Base-by-base conservation (phyloP, 352 stramenopile genomes). In the Pythium coloratum region DNA sequence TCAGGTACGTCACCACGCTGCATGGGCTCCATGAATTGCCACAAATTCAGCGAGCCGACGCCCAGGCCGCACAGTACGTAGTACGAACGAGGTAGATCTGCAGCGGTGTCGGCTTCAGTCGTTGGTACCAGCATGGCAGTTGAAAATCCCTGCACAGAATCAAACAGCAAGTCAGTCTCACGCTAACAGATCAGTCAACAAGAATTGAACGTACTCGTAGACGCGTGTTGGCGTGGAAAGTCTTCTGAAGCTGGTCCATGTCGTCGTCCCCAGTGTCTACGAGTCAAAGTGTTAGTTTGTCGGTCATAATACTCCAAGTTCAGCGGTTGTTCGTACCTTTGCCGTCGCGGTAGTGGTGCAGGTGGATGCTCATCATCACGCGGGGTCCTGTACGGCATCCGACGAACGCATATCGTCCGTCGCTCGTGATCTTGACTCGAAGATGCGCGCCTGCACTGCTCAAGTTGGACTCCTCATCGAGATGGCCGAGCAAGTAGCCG, bases 371-470 rank as follows among this genome's bases (percentile, higher is more conserved):
- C 84, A 95, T 91, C 53, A 95, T 72, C 30, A 92, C 76, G 9
- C 84, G 85, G 6, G 75, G 73, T 0, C 81, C 78, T 32, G 84
- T 82, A 26, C 87, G 84, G 44, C 84, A 91, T 36, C 87, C 87
- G 13, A 92, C 86, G 66, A 95, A 95, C n/a, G 88, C 80, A 54
- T 91, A 94, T 34, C 82, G 80, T 3, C 87, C 85, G 55, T 95
- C 87, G 18, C 74, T 55, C 9, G 87, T 84, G 46, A 95, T 89
- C 73, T 93, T 95, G 14, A 95, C 78, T 6, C 84, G 77, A 30
- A 95, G 59, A 30, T 90, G 78, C 8, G 79, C 75, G 30, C 77
- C 80, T 6, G 59, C 62, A 20, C 74, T 83, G 46, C 80, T 75
- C 38, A 86, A 69, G 7, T 78, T 86, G 9, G 80, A 87, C 40